These are phyloP conservation scores for Aspergillus ochraceoroseus DNA, from an alignment of 2,329 filamentous ascomycete species.

Conservation along the genomic window DNA sequence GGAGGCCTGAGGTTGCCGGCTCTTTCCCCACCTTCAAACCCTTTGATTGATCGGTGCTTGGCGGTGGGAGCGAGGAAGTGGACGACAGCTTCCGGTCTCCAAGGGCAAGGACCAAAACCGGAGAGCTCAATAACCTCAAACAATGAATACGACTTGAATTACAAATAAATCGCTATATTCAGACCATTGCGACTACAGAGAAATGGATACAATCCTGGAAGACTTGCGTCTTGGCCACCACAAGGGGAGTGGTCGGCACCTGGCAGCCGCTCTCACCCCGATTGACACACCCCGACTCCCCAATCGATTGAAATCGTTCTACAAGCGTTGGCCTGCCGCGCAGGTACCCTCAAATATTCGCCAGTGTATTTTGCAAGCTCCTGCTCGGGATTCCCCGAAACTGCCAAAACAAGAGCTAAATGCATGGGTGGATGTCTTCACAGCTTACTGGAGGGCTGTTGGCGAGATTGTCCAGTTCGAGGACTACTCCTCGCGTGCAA, in stretches of 20 bases:
- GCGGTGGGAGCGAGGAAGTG: background rate
- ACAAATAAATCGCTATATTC: background rate
- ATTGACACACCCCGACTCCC: conserved; percentile 59
- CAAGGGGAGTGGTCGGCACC: conserved; percentile 61
- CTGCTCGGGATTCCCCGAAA: conserved; percentile 48
- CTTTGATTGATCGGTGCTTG: too few relatives aligned
- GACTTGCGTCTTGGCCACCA: conserved; percentile 68
- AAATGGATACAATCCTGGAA: conserved; percentile 68
- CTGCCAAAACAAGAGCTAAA: conserved; percentile 63
- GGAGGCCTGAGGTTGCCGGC: conserved; percentile 6
- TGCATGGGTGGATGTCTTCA: conserved; percentile 84
- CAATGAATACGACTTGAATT: conserved; percentile 1
- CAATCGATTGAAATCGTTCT: conserved; percentile 64
- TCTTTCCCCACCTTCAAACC: conserved; percentile 17
- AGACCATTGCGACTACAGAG: conserved; percentile 13
- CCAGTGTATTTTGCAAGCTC: conserved; percentile 63
- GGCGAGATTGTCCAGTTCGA: conserved; percentile 66
- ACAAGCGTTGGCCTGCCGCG: conserved; percentile 63
- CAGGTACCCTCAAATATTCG: conserved; percentile 66
- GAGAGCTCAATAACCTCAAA: background rate
- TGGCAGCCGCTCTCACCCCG: conserved; percentile 72
- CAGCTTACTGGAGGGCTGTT: conserved; percentile 75
- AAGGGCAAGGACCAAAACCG: background rate
- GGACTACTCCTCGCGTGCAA: conserved; percentile 49
- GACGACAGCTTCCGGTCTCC: conserved; percentile 8